phyloP scores from a whole-genome alignment of 768 basidiomycete genomes.

The Xerocomellus chrysenteron region DNA sequence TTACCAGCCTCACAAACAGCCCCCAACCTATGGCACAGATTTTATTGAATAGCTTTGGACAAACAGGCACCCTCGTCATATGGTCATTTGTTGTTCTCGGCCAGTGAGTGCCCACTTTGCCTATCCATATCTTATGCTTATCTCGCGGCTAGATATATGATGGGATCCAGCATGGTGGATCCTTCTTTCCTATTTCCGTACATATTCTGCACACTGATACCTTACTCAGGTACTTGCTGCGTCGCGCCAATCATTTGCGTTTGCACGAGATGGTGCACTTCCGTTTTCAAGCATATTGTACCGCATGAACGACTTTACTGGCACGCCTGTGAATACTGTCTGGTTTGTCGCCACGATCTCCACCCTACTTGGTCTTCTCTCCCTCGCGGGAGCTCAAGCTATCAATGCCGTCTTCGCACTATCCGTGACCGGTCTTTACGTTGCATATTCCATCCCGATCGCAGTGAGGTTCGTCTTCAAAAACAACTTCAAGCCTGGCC shows the following conservation, averaged over 20 bases:
- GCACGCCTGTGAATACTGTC: slow-evolving; percentile 59
- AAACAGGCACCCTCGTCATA: slow-evolving; percentile 42
- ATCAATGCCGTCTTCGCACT: slow-evolving; percentile 59
- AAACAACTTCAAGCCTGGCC: slow-evolving; percentile 47
- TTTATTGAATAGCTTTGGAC: slow-evolving; percentile 42
- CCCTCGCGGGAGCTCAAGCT: slow-evolving; percentile 55
- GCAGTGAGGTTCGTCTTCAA: slow-evolving; percentile 47
- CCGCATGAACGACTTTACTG: slow-evolving; percentile 49
- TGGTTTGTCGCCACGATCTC: slow-evolving; percentile 46
- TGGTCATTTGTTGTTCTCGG: slow-evolving; percentile 55
- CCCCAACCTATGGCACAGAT: slow-evolving; percentile 50
- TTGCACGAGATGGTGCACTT: slow-evolving; percentile 60
- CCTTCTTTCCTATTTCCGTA: neutral
- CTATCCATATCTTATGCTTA: neutral
- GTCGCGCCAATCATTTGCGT: slow-evolving; percentile 56
- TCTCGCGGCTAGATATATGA: slow-evolving; percentile 38
- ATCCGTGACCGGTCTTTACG: slow-evolving; percentile 46
- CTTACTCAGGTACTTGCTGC: slow-evolving; percentile 42
- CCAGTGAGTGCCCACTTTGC: slow-evolving; percentile 34
- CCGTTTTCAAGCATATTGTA: slow-evolving; percentile 58
- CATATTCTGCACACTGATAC: neutral
- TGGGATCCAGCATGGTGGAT: slow-evolving; percentile 48
- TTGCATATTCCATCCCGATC: slow-evolving; percentile 52
- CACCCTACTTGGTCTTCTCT: slow-evolving; percentile 48
- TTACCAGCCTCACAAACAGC: slow-evolving; percentile 39